Evolutionary conservation across 2,329 filamentous ascomycete species (phyloP).

Genomic region (Intubia oerlemansii): DNA sequence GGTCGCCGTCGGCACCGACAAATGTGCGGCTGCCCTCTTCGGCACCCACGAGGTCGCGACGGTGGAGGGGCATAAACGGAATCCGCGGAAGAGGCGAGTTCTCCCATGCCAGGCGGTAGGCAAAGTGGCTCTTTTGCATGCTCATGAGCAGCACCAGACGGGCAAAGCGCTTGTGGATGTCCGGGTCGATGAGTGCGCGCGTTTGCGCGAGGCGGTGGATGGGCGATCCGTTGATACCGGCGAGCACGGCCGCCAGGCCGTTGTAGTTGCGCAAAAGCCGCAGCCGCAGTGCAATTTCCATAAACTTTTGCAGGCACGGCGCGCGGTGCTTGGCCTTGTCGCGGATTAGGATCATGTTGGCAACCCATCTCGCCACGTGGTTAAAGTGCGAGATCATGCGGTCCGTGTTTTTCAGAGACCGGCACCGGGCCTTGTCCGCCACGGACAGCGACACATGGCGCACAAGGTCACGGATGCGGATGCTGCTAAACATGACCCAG

Average conservation of each 20-base stretch:
- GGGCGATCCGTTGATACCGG: constrained; percentile 73
- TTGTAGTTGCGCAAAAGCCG: constrained; percentile 95
- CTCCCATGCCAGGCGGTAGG: constrained; percentile 94
- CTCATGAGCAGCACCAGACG: constrained; percentile 83
- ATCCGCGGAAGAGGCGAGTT: constrained; percentile 82
- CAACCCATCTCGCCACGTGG: constrained; percentile 62
- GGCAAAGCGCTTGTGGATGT: constrained; percentile 66
- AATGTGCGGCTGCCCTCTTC: constrained; percentile 87
- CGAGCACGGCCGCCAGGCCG: constrained; percentile 77
- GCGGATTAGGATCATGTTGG: constrained; percentile 66
- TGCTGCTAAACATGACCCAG: constrained; percentile 95
- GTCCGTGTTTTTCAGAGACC: constrained; percentile 66
- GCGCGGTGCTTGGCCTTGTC: constrained; percentile 94
- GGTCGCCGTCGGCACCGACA: constrained; percentile 46
- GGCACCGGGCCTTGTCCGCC: constrained; percentile 52
- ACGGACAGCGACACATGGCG: constrained; percentile 65
- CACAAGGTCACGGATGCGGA: constrained; percentile 79
- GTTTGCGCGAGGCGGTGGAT: constrained; percentile 72
- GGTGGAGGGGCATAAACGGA: constrained; percentile 77
- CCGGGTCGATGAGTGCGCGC: constrained; percentile 47
- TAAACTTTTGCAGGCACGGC: constrained; percentile 84
- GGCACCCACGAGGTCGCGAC: constrained; percentile 74
- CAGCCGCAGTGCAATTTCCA: constrained; percentile 69
- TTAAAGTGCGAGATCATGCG: constrained; percentile 91
- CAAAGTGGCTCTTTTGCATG: constrained; percentile 76